Evolutionary conservation across 2,329 filamentous ascomycete species (phyloP).

Genomic region (Canariomyces notabilis): DNA sequence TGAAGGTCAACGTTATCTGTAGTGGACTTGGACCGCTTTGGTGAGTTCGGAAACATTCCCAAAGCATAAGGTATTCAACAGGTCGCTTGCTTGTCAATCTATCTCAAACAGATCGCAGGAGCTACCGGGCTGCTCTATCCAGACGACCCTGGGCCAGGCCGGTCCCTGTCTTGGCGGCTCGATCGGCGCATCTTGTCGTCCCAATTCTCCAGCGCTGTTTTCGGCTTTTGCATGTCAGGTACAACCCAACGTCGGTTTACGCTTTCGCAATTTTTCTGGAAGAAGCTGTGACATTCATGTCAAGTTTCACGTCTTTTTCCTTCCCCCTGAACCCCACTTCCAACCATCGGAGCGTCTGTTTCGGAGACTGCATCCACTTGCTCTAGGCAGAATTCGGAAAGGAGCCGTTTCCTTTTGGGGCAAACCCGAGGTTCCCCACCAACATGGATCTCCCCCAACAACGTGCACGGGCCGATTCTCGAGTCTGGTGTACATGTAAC

Average conservation of each 20-base stretch:
- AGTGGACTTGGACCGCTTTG: no score
- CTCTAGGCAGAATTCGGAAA: slow-evolving; percentile 15
- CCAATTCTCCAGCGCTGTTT: not conserved
- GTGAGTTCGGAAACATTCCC: slow-evolving; percentile 10
- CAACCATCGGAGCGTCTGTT: slow-evolving; percentile 20
- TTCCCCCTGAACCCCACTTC: slow-evolving; percentile 12
- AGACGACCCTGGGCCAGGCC: not conserved
- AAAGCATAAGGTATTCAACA: not conserved
- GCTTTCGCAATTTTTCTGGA: slow-evolving; percentile 24
- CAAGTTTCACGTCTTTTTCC: slow-evolving; percentile 25
- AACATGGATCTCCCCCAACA: no score
- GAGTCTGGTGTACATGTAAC: no score
- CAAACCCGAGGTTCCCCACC: slow-evolving; percentile 8
- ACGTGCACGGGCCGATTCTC: no score
- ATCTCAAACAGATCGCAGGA: slow-evolving; percentile 4
- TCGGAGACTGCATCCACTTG: slow-evolving; percentile 17
- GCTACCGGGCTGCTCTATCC: not conserved
- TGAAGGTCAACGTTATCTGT: no score
- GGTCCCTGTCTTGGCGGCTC: not conserved
- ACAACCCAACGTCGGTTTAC: not conserved
- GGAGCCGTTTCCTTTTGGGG: slow-evolving; percentile 15
- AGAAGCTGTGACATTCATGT: slow-evolving; percentile 24
- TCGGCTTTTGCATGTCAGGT: not conserved
- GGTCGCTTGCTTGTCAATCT: slow-evolving; percentile 3
- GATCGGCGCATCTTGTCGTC: not conserved